Percentiles rank a stretch among this genome's conserved stretches.
Evolutionary conservation across 345 rosid species (phyloP).

Genomic region (Salix arbutifolia): DNA sequence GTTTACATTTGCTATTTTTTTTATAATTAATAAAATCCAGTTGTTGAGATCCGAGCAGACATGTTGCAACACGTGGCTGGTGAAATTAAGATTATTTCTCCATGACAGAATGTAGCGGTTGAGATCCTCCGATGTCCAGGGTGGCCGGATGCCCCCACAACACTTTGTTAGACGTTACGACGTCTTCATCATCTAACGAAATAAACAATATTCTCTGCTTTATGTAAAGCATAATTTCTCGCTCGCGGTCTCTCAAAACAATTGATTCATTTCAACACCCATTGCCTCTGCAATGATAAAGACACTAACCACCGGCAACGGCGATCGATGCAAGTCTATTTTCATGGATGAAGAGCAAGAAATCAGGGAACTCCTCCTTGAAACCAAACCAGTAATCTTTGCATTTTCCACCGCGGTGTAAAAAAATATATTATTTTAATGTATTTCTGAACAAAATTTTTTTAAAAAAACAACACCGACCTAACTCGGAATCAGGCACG

Average conservation of each 20-base stretch:
- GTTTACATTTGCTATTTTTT: too few species aligned
- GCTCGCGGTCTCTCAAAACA: neutral
- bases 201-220: neutral
- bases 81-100: neutral
- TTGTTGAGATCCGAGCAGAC: too few species aligned
- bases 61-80: neutral
- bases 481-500: too few species aligned
- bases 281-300: too few species aligned
- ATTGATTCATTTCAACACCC: neutral
- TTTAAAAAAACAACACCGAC: too few species aligned
- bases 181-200: neutral
- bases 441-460: too few species aligned
- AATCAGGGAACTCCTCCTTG: neutral
- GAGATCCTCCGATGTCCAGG: neutral
- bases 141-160: neutral
- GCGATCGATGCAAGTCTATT: neutral
- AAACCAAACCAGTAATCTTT: slow-evolving; percentile 11
- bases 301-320: too few species aligned
- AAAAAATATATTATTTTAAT: too few species aligned
- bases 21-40: too few species aligned
- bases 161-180: neutral
- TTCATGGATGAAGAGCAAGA: neutral
- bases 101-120: neutral
- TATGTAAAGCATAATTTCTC: neutral
- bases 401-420: too few species aligned